Evolutionary conservation across 192 early-diverging fungal species (phyloP).

Genomic region (Haplosporangium gracile): DNA sequence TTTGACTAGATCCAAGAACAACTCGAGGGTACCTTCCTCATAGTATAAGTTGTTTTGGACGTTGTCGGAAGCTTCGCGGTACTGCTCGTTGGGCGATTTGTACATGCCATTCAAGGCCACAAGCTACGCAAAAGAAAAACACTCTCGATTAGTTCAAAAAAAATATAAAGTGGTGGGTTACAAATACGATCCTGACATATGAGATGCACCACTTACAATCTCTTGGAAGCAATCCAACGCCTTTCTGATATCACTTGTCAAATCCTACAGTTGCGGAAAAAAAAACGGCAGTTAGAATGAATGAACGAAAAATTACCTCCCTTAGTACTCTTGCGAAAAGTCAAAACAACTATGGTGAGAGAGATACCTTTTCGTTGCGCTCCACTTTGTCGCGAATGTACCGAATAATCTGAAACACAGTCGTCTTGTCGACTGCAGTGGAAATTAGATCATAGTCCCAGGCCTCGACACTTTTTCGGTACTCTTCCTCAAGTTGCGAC

Average conservation of each 20-base stretch:
- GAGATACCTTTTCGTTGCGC: slow-evolving; percentile 17
- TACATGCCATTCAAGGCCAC: slow-evolving; percentile 67
- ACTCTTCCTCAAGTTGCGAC: slow-evolving; percentile 8
- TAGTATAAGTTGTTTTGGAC: slow-evolving; percentile 82
- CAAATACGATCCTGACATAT: not conserved
- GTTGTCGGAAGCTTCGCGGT: slow-evolving; percentile 68
- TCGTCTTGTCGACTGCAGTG: slow-evolving; percentile 32
- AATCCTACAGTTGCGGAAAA: slow-evolving; percentile 51
- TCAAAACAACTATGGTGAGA: not conserved
- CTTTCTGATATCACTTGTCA: slow-evolving; percentile 60
- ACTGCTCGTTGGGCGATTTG: slow-evolving; percentile 61
- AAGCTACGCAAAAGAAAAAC: slow-evolving; percentile 44
- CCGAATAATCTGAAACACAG: slow-evolving; percentile 48
- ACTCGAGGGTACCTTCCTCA: slow-evolving; percentile 72
- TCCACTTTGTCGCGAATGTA: slow-evolving; percentile 55
- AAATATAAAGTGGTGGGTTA: not conserved
- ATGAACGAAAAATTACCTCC: not conserved
- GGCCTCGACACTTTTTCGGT: slow-evolving; percentile 9
- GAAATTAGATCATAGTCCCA: slow-evolving; percentile 60
- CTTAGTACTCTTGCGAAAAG: not conserved
- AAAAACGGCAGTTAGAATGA: not conserved
- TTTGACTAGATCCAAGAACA: slow-evolving; percentile 64
- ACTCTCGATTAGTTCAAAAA: not conserved
- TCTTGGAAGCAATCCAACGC: slow-evolving; percentile 73
- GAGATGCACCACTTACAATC: slow-evolving; percentile 58